These are phyloP conservation scores for Eucalyptus rudis DNA, from an alignment of 345 rosid species.

Conservation along the genomic window DNA sequence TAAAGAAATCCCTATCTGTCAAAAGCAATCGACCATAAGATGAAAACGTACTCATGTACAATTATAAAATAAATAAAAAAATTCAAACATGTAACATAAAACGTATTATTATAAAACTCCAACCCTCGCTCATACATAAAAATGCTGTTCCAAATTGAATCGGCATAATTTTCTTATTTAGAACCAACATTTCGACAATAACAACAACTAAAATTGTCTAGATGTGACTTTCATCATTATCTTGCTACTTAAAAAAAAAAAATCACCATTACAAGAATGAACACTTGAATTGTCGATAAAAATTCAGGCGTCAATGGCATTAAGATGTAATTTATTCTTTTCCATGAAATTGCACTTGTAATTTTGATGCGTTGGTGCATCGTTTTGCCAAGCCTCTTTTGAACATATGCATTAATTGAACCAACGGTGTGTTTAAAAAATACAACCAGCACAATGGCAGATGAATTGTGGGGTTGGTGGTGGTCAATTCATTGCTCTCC, in stretches of 20 bases:
- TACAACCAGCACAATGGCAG: neutral
- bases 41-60: accelerated
- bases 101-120: accelerated
- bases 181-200: too few species aligned
- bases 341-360: neutral
- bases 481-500: neutral
- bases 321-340: neutral
- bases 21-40: accelerated
- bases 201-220: neutral
- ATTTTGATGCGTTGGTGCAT: neutral
- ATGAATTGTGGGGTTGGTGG: neutral
- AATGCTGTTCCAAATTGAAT: accelerated
- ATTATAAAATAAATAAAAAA: too few species aligned
- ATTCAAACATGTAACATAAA: accelerated
- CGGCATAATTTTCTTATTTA: too few species aligned
- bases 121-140: accelerated
- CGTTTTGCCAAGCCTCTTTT: neutral
- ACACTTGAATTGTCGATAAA: neutral
- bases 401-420: neutral
- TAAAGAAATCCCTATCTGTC: too few species aligned
- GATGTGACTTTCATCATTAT: neutral
- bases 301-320: accelerated
- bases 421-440: accelerated
- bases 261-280: neutral
- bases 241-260: too few species aligned